Base-by-base conservation (phyloP, 164 flowering plant species). In the Santalum album region DNA sequence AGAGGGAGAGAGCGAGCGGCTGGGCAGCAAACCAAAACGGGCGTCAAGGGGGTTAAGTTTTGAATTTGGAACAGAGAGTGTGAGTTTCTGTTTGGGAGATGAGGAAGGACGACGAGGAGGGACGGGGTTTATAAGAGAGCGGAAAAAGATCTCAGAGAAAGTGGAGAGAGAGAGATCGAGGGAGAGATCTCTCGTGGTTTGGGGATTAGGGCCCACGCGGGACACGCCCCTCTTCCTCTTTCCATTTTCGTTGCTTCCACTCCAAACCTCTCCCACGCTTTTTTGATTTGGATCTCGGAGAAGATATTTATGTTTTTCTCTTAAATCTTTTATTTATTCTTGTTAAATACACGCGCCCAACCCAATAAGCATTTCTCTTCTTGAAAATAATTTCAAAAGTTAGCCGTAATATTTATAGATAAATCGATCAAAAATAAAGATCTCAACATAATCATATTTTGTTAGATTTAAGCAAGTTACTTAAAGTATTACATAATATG, bases 161-260 rank as follows among this genome's bases (percentile, higher is more conserved):
- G 34, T 20, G 26, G 45, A 21, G 40, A 22, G 35, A 29, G 35
- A 29, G 6, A 56, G 45, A n/a, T n/a, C n/a, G n/a, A n/a, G n/a
- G 6, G 6, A 9, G 46, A 21, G 21, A 58, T 56, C 46, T 23
- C 45, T 68, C 35, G 15, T 56, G 62, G 61, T 40, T 35, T 38
- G 14, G 17, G 12, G 9, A 9, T 32, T 52, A 58, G 72, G 47
- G 25, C 65, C 66, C 69, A 67, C 69, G 57, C 66, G 75, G 62
- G 34, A 4, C 34, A 9, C 34, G 34, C 4, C n/a, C n/a, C 59
- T 36, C 9, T 54, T 53, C 43, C 24, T 49, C 7, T 14, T 27
- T 25, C 43, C 5, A 2, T 18, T 74, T 60, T 43, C 74, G 53
- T 72, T 59, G 58, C 72, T 69, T 69, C 58, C 65, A 67, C 71